Conservation (phyloP, 2,329 filamentous ascomycete genomes). For the Curvularia sp. region DNA sequence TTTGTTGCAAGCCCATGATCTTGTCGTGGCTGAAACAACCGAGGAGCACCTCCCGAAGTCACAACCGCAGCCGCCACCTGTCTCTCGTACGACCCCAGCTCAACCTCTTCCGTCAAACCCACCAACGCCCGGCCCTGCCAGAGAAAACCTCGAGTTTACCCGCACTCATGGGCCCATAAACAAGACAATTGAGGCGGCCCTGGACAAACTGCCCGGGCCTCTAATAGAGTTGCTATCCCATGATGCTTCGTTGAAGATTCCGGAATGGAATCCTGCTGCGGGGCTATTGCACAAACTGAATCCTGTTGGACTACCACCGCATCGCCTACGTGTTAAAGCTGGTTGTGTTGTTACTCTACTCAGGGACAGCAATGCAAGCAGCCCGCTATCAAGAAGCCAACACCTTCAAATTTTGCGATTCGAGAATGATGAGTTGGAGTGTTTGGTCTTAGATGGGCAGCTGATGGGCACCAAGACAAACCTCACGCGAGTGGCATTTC, state of each 20-base stretch:
- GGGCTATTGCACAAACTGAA: conserved; percentile 44
- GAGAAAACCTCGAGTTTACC: conserved; percentile 30
- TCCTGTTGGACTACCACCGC: conserved; percentile 41
- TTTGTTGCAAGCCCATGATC: conserved; percentile 39
- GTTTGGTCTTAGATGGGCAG: conserved; percentile 44
- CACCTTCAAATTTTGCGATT: conserved; percentile 40
- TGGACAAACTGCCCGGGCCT: conserved; percentile 37
- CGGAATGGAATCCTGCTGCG: conserved; percentile 36
- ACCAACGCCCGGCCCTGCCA: conserved; percentile 4
- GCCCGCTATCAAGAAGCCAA: conserved; percentile 42
- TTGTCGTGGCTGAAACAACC: conserved; percentile 36
- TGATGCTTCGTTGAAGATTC: conserved; percentile 30
- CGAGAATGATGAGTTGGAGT: conserved; percentile 42
- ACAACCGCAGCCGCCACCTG: conserved; percentile 10
- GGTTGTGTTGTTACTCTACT: conserved; percentile 43
- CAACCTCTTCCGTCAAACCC: conserved; percentile 1
- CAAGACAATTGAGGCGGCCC: conserved; percentile 30
- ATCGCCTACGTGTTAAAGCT: conserved; percentile 45
- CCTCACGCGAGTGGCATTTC: conserved; percentile 39
- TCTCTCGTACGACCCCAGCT: not conserved
- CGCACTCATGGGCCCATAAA: conserved; percentile 45
- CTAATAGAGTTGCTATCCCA: conserved; percentile 44
- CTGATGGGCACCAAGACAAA: conserved; percentile 43
- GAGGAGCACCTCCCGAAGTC: conserved; percentile 16
- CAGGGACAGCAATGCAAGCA: conserved; percentile 38